These are phyloP conservation scores for Glycine tomentella DNA, from an alignment of 306 rosid genomes.

Conservation along the genomic window DNA sequence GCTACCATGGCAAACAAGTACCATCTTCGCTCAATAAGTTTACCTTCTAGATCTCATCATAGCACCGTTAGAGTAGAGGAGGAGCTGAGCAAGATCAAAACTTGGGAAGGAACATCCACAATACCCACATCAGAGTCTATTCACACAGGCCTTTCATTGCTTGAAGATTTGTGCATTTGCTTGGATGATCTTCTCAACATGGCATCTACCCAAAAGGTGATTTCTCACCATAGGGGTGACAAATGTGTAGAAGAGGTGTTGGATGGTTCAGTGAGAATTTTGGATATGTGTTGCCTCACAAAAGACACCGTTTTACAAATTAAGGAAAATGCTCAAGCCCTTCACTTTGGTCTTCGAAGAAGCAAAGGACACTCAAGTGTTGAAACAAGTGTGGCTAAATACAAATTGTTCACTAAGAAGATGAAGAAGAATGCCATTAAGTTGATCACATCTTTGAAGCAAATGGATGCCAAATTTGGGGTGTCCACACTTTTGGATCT, in stretches of 20 bases:
- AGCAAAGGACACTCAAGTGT: conserved; percentile 63
- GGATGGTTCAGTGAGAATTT: conserved; percentile 65
- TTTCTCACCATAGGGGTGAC: conserved; percentile 51
- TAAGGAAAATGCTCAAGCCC: conserved; percentile 59
- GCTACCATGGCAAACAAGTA: conserved; percentile 59
- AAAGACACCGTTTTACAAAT: conserved; percentile 62
- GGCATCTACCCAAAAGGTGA: conserved; percentile 66
- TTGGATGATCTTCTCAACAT: conserved; percentile 70
- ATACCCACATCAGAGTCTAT: conserved; percentile 52
- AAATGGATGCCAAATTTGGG: conserved; percentile 56
- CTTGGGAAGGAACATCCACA: conserved; percentile 54
- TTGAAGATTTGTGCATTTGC: conserved; percentile 60
- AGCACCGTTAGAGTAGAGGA: conserved; percentile 65
- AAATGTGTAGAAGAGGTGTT: conserved; percentile 63
- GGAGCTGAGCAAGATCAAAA: conserved; percentile 60
- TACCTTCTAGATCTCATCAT: conserved; percentile 81
- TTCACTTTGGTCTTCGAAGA: conserved; percentile 70
- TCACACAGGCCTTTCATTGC: conserved; percentile 50
- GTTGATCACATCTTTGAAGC: conserved; percentile 49
- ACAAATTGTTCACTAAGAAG: conserved; percentile 58
- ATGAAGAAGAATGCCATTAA: conserved; percentile 68
- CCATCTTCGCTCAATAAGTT: conserved; percentile 65
- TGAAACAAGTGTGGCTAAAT: conserved; percentile 53
- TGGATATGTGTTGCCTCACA: conserved; percentile 68
- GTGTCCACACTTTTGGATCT: conserved; percentile 36